Percentiles rank a stretch among this genome's conserved stretches.
phyloP scores from a whole-genome alignment of 345 rosid genomes.

The Jatropha curcas region DNA sequence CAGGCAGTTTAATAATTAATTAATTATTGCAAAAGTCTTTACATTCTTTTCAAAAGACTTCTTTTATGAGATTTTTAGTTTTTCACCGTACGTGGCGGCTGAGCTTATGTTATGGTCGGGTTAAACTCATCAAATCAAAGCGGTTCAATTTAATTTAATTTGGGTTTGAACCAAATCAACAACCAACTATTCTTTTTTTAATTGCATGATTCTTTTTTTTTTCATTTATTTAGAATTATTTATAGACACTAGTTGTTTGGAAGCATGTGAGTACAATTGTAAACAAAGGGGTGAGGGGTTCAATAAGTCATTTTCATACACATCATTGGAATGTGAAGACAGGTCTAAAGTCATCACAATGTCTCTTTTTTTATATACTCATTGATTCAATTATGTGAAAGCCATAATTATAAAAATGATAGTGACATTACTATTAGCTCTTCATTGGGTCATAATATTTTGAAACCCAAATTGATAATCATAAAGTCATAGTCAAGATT shows the following conservation, averaged over 20 bases:
- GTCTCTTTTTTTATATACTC: too few relatives aligned
- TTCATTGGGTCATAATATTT: too few relatives aligned
- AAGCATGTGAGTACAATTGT: constrained; percentile 25
- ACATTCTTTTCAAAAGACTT: background rate
- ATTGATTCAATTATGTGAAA: too few relatives aligned
- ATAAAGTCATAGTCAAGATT: too few relatives aligned
- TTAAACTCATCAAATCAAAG: too few relatives aligned
- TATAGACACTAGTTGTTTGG: constrained; percentile 13
- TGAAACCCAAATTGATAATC: too few relatives aligned
- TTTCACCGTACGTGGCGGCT: background rate
- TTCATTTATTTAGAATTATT: too few relatives aligned
- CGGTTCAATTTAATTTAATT: fast-evolving
- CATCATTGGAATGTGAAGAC: constrained; percentile 3
- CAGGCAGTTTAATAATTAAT: background rate
- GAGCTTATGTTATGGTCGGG: too few relatives aligned
- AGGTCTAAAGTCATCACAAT: background rate
- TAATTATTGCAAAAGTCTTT: background rate
- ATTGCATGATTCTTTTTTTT: background rate
- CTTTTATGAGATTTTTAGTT: background rate
- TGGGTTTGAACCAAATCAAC: too few relatives aligned
- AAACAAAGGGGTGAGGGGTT: background rate
- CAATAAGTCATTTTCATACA: background rate
- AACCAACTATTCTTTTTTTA: too few relatives aligned
- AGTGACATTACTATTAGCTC: too few relatives aligned
- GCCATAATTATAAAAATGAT: too few relatives aligned